Base-by-base conservation (phyloP, 2,329 filamentous ascomycete genomes). In the Coniochaeta ligniaria region DNA sequence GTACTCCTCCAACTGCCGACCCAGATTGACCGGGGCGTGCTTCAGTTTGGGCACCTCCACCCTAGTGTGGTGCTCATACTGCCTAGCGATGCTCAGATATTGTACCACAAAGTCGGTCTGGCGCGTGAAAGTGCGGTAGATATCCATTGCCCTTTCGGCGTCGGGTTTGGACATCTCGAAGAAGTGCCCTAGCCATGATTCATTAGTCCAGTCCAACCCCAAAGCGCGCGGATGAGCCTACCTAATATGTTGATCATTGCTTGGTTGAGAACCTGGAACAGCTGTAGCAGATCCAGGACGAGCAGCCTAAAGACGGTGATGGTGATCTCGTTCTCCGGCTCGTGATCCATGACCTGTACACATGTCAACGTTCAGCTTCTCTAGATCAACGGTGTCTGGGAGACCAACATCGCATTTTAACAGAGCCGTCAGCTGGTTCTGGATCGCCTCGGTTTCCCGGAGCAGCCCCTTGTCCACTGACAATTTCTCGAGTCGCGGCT, bases 131-230 rank as follows among this genome's bases (percentile, higher is more conserved):
- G 83, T 89, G 71, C 93, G 91, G 76, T 99, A 99, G 63, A 99
- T 94, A 63, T 87, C 83, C 76, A 99, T 86, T 61, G 95, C 92
- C 64, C 93, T 85, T 73, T 97, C 92, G 62, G 95, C 96, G 74
- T 99, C 95, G 28, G 91, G 83, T 70, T 91, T 91, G 58, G 95
- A 97, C 89, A 99, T 94, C 77, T 99, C 95, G 69, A 99, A 99
- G 75, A 98, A 99, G 74, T 96, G 91, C 68, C 95, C 92, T 96
- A 41, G 64, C 7, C 24, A 60, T 35, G 26, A 50, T 64, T 71
- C 55, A 64, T 71, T 54, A 71, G 69, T 12, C 47, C 8, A 36
- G 31, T 7, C 11, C 54, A 22, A 24, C 5, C 6, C 16, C 1
- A 52, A 28, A 45, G 36, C 41, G 60, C 12, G 24, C 14, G 14